These are phyloP conservation scores for Salvia miltiorrhiza DNA, from an alignment of 257 asterid genomes.

Conservation along the genomic window DNA sequence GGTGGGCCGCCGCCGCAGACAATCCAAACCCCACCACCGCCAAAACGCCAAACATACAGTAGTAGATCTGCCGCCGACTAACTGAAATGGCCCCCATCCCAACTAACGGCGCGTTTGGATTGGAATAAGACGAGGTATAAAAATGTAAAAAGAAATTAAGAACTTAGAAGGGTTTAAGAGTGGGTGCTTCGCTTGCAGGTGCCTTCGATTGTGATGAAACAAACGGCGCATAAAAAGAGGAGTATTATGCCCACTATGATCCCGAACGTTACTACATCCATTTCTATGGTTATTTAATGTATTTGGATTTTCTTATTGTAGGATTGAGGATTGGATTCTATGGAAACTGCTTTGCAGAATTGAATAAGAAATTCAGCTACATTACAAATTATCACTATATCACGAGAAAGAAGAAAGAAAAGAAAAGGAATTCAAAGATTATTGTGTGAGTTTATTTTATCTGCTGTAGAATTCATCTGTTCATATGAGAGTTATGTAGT, in stretches of 20 bases:
- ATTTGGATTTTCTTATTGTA: background rate
- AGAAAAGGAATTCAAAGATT: too few relatives aligned
- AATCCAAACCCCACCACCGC: slow-evolving; percentile 37
- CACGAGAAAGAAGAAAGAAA: too few relatives aligned
- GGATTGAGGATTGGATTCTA: background rate
- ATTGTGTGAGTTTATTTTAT: too few relatives aligned
- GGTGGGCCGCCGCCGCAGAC: slow-evolving; percentile 47
- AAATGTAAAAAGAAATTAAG: background rate
- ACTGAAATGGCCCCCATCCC: slow-evolving; percentile 27
- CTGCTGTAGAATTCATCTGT: too few relatives aligned
- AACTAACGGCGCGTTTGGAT: background rate
- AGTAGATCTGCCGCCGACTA: slow-evolving; percentile 38
- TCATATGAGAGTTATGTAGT: too few relatives aligned
- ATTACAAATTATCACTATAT: background rate
- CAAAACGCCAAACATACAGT: slow-evolving; percentile 18
- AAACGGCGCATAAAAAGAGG: slow-evolving; percentile 74
- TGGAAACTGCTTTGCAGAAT: background rate
- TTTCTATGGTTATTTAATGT: slow-evolving; percentile 11
- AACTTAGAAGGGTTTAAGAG: slow-evolving; percentile 27
- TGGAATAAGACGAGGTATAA: background rate
- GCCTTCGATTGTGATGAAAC: slow-evolving; percentile 74
- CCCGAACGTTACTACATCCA: slow-evolving; percentile 87
- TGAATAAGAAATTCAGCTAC: background rate
- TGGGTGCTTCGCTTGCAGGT: slow-evolving; percentile 68
- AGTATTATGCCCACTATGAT: slow-evolving; percentile 78